Evolutionary conservation across 73 alveolate genomes (phyloP).

Genomic region (Uronychia setigera): DNA sequence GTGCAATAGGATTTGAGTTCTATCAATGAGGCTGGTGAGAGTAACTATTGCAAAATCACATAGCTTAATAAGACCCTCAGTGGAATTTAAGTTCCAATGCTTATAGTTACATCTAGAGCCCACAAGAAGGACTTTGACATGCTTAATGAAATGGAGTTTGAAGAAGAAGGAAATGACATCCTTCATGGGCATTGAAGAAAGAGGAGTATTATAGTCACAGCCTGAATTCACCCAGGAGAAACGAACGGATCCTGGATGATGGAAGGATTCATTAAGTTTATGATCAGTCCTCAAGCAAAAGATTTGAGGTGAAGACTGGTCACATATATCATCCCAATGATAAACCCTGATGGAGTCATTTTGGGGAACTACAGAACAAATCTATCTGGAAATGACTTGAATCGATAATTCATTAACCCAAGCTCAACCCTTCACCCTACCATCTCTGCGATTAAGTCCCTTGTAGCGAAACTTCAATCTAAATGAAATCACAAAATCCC

Average conservation of each 20-base stretch:
- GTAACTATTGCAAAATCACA: slow-evolving; percentile 4
- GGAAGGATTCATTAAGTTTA: slow-evolving; percentile 76
- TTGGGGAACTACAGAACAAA: slow-evolving; percentile 82
- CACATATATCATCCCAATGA: slow-evolving; percentile 77
- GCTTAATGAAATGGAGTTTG: not conserved
- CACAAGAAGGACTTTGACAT: not conserved
- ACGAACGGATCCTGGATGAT: slow-evolving; percentile 79
- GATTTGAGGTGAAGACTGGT: slow-evolving; percentile 53
- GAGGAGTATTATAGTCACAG: slow-evolving; percentile 55
- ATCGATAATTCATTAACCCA: slow-evolving; percentile 79
- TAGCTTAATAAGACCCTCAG: slow-evolving; percentile 64
- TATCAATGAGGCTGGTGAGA: too few relatives aligned
- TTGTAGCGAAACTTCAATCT: slow-evolving; percentile 11
- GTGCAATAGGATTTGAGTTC: slow-evolving; percentile 29
- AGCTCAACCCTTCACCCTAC: slow-evolving; percentile 78
- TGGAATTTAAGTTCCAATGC: slow-evolving; percentile 71
- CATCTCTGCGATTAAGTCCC: slow-evolving; percentile 56
- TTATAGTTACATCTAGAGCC: slow-evolving; percentile 53
- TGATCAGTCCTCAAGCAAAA: slow-evolving; percentile 41
- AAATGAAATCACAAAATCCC: slow-evolving; percentile 43
- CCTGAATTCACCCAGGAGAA: slow-evolving; percentile 89
- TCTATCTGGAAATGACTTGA: slow-evolving; percentile 81
- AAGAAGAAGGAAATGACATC: not conserved
- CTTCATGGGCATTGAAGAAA: slow-evolving; percentile 27
- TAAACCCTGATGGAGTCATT: slow-evolving; percentile 87